A percentile compares a stretch with the other conserved stretches of the same genome.
Evolutionary conservation across 148 eudicot species (phyloP).

Genomic region (Diospyros lotus): DNA sequence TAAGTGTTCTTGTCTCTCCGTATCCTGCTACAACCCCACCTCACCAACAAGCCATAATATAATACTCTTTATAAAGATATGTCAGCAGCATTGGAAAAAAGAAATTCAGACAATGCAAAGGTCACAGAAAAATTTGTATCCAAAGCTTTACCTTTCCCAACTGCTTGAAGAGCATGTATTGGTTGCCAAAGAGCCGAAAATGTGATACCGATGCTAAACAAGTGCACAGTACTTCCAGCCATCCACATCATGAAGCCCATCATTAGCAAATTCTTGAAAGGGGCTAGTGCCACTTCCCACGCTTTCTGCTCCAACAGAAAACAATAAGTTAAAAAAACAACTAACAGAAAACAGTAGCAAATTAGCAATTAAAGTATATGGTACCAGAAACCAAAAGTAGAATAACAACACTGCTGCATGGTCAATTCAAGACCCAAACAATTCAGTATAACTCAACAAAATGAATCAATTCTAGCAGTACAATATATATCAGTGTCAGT

Average conservation of each 20-base stretch:
- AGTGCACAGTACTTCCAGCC: constrained; percentile 98
- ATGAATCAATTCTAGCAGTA: not conserved
- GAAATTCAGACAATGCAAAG: not conserved
- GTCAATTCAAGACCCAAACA: not conserved
- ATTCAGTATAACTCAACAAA: not conserved
- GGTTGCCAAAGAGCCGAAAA: constrained; percentile 98
- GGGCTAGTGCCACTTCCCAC: constrained; percentile 98
- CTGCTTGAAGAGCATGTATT: constrained; percentile 86
- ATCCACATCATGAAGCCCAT: constrained; percentile 99
- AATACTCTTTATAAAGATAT: not conserved
- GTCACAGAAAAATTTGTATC: not conserved
- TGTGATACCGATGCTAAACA: constrained; percentile 94
- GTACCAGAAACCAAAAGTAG: not conserved
- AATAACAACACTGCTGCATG: not conserved
- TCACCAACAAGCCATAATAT: not conserved
- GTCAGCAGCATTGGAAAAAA: not conserved
- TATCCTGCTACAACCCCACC: not conserved
- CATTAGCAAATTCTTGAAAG: constrained; percentile 84
- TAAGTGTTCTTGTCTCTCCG: not conserved
- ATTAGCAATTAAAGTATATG: not conserved
- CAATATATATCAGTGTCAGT: not conserved
- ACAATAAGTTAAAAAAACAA: constrained; percentile 2
- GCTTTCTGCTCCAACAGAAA: constrained; percentile 61
- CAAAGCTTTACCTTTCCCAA: constrained; percentile 63
- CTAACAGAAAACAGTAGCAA: not conserved